Percentiles rank a stretch among this genome's conserved stretches.
Conservation (phyloP, 1,139 yeast genomes). For the Ogataea hybrid region DNA sequence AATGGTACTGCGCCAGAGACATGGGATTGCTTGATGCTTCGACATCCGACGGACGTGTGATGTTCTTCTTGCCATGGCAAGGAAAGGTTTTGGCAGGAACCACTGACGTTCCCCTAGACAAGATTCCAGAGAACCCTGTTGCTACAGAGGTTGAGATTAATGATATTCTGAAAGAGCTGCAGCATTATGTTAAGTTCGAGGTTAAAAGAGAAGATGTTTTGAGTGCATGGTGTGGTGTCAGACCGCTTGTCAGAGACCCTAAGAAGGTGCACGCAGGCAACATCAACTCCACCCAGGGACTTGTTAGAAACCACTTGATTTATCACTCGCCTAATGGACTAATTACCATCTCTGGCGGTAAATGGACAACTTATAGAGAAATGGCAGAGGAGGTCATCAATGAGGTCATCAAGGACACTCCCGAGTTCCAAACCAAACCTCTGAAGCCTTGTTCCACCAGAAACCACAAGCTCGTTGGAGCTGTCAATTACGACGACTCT, state of each 20-base stretch:
- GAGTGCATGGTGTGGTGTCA: constrained; percentile 96
- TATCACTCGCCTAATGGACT: constrained; percentile 67
- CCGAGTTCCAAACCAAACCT: constrained; percentile 34
- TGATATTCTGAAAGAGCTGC: constrained; percentile 83
- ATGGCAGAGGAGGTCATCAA: constrained; percentile 96
- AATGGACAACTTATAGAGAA: constrained; percentile 98
- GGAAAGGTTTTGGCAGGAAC: constrained; percentile 97
- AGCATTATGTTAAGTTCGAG: constrained; percentile 85
- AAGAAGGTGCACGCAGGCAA: constrained; percentile 39
- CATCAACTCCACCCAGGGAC: constrained; percentile 62
- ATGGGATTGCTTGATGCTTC: constrained; percentile 91
- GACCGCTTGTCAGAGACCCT: constrained; percentile 94
- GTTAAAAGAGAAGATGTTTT: constrained; percentile 88
- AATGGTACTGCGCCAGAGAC: constrained; percentile 84
- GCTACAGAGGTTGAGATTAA: constrained; percentile 90
- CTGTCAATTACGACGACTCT: constrained; percentile 61
- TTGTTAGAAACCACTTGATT: constrained; percentile 87
- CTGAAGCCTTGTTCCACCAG: constrained; percentile 63
- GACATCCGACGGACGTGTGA: constrained; percentile 93
- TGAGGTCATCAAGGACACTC: constrained; percentile 50
- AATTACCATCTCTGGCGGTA: constrained; percentile 93
- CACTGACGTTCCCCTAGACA: constrained; percentile 78
- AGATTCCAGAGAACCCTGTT: constrained; percentile 78
- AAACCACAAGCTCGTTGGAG: constrained; percentile 69
- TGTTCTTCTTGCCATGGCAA: constrained; percentile 98